A percentile compares a stretch with the other conserved stretches of the same genome.
These are phyloP conservation scores for Trichophyton rubrum DNA, from an alignment of 2,329 filamentous ascomycete genomes.

Conservation along the genomic window DNA sequence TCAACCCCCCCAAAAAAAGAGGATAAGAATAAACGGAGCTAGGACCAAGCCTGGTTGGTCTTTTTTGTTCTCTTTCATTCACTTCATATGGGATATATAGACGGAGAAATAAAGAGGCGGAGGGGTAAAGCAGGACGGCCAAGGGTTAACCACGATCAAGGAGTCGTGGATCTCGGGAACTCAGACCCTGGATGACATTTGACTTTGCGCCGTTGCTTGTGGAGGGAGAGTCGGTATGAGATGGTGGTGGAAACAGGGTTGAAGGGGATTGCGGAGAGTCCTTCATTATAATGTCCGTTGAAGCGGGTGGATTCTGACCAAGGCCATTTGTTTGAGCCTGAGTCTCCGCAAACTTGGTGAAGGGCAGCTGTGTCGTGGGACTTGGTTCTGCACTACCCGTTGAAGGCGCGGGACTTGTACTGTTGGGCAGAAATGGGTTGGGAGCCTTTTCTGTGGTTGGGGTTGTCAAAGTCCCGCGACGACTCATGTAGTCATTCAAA, in stretches of 20 bases:
- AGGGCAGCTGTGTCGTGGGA: not conserved
- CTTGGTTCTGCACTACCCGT: conserved; percentile 10
- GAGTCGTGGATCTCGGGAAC: not conserved
- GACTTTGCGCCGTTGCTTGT: not conserved
- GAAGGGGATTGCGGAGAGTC: not conserved
- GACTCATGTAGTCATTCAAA: conserved; percentile 38
- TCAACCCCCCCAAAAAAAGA: not conserved
- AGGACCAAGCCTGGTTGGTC: not conserved
- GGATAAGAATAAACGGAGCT: not conserved
- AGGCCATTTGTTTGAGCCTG: not conserved
- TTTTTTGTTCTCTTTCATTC: not conserved
- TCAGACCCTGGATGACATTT: not conserved
- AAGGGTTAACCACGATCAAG: not conserved
- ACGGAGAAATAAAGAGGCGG: not conserved
- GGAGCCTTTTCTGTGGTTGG: conserved; percentile 32
- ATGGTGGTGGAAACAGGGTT: not conserved
- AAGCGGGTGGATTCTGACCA: not conserved
- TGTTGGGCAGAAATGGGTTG: conserved; percentile 18
- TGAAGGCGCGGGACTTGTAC: conserved; percentile 12
- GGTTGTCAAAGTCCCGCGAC: conserved; percentile 29
- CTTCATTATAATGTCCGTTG: not conserved
- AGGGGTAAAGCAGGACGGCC: not conserved
- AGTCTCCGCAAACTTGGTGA: conserved; percentile 1
- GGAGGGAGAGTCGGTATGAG: not conserved
- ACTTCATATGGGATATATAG: not conserved